Evolutionary conservation across 2,329 filamentous ascomycete genomes (phyloP).

Genomic region (Ophiosphaerella herpotricha): DNA sequence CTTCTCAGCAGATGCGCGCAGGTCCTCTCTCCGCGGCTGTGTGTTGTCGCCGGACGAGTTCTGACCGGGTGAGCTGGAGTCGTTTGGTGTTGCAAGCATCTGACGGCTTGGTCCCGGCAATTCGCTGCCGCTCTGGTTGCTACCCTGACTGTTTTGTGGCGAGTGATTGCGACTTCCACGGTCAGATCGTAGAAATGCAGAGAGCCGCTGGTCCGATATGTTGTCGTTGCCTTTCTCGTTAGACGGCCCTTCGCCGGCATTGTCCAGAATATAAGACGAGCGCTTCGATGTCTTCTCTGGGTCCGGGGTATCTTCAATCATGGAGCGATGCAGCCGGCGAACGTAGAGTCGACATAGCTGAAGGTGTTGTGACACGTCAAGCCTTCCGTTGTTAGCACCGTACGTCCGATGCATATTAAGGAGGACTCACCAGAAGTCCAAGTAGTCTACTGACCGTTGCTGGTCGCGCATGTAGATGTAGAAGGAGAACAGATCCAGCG

Average conservation of each 20-base stretch:
- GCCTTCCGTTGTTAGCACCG: conserved; percentile 63
- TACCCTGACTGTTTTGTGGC: conserved; percentile 54
- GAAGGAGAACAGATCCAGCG: conserved; percentile 96
- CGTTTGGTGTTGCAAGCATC: conserved; percentile 64
- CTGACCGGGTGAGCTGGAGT: conserved; percentile 61
- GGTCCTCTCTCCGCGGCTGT: conserved; percentile 67
- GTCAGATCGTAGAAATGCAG: conserved; percentile 77
- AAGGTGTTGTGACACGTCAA: conserved; percentile 99
- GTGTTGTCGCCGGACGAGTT: conserved; percentile 40
- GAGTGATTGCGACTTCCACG: conserved; percentile 52
- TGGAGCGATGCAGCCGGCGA: conserved; percentile 88
- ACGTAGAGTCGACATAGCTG: conserved; percentile 97
- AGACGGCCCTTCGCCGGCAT: conserved; percentile 65
- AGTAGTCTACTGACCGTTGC: conserved; percentile 94
- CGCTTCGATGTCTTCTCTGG: conserved; percentile 83
- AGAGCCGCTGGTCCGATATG: conserved; percentile 86
- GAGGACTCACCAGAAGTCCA: conserved; percentile 87
- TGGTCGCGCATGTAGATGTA: conserved; percentile 99
- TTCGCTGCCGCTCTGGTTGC: conserved; percentile 58
- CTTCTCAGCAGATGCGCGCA: conserved; percentile 92
- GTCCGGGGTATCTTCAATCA: conserved; percentile 91
- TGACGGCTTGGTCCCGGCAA: conserved; percentile 63
- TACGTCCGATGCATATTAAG: neutral
- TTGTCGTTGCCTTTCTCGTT: conserved; percentile 63
- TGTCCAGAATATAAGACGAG: conserved; percentile 76